phyloP scores from a whole-genome alignment of 331 rosid genomes.

The Acacia concinna region DNA sequence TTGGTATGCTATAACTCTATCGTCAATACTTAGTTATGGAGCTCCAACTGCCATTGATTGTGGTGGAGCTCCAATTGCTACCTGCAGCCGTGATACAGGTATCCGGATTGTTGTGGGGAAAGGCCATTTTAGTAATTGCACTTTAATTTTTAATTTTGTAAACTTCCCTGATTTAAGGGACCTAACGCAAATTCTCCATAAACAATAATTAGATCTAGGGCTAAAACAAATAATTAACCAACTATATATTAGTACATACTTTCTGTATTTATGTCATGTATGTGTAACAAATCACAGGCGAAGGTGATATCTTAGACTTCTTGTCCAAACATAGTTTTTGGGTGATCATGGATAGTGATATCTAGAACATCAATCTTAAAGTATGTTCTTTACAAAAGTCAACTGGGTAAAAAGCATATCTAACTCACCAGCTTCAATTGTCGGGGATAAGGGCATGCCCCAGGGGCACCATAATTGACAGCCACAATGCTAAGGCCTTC shows the following conservation, averaged over 20 bases:
- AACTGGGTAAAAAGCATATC: constrained; percentile 13
- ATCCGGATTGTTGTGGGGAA: not conserved
- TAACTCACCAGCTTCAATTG: constrained; percentile 69
- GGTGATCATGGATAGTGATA: not conserved
- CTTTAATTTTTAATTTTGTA: not conserved
- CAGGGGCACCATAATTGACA: constrained; percentile 84
- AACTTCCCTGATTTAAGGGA: not conserved
- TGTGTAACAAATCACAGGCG: not conserved
- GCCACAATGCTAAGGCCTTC: constrained; percentile 86
- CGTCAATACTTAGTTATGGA: not conserved
- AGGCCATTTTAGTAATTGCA: not conserved
- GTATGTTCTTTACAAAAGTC: constrained; percentile 10
- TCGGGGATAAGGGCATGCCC: constrained; percentile 86
- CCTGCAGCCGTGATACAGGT: not conserved
- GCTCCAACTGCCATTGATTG: not conserved
- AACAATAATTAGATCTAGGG: not conserved
- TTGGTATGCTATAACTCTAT: not conserved
- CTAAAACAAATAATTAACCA: not conserved
- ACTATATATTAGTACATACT: not conserved
- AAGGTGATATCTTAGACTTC: not conserved
- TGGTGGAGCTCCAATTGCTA: not conserved
- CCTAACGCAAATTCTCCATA: not conserved
- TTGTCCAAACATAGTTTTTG: not conserved
- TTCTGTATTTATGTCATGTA: not conserved
- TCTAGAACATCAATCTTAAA: not conserved